Evolutionary conservation across 179 eudicot genomes (phyloP).

Genomic region (Gypsophila paniculata): DNA sequence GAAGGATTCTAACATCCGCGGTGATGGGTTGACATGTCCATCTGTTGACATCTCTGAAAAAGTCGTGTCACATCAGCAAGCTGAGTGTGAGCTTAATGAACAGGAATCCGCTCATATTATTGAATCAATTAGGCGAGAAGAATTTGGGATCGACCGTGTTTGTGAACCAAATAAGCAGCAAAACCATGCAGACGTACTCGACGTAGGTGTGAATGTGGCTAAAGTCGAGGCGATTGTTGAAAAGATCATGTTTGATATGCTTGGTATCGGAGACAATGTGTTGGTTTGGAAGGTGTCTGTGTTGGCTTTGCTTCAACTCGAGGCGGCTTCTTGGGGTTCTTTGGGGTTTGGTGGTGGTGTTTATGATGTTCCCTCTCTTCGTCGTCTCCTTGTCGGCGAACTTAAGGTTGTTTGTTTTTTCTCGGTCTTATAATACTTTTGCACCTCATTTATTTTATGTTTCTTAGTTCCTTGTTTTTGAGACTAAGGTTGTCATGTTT

Average conservation of each 20-base stretch:
- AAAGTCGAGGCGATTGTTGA: not conserved
- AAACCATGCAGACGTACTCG: not conserved
- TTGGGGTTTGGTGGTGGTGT: not conserved
- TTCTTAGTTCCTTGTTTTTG: no score
- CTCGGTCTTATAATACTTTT: not conserved
- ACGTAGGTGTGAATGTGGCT: no score
- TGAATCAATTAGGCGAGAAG: constrained; percentile 73
- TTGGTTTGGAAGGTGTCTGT: not conserved
- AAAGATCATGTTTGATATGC: not conserved
- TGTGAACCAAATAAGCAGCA: constrained; percentile 24
- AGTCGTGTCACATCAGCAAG: constrained; percentile 2
- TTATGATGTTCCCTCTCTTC: not conserved
- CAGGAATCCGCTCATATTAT: constrained; percentile 44
- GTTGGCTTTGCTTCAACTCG: not conserved
- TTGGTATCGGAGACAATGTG: not conserved
- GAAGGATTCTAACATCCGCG: constrained; percentile 26
- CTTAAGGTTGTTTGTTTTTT: no score
- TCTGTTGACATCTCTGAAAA: constrained; percentile 4
- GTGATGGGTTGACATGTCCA: constrained; percentile 23
- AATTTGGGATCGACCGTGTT: constrained; percentile 58
- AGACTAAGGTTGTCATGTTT: no score
- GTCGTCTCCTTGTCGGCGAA: not conserved
- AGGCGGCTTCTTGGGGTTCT: not conserved
- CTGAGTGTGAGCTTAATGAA: constrained; percentile 15
- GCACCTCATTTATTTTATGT: not conserved